Evolutionary conservation across 768 basidiomycete genomes (phyloP), one percentile per base, ranked within the genome.

Genomic region (Phanerochaete carnosa): DNA sequence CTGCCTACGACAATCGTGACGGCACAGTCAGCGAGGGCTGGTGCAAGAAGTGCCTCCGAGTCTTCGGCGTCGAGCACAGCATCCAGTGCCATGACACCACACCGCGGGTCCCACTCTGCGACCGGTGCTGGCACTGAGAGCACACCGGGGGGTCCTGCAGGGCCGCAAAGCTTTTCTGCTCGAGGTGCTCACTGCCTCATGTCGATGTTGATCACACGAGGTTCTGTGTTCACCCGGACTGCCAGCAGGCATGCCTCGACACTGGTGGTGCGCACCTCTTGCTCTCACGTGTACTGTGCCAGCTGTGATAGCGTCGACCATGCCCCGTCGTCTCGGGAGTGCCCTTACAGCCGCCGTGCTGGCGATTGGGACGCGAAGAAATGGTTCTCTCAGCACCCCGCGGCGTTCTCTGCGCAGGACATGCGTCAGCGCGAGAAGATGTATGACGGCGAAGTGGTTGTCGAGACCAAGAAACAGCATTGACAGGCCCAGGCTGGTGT

Each of bases 261-360:
- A 9, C 51, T 53, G 15, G 5, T 26, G 29, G 30, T 25, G 22
- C 39, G 43, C 37, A 53, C 51, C 7, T 15, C 23, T 2, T 55
- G 51, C 59, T 5, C 2, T 3, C 59, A 60, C 32, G 59, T 53
- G 25, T 60, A 53, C 29, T 60, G 59, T 32, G 51, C 59, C 37
- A 60, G 54, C 29, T 60, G 59, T 43, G 51, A 55, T 37, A 53
- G 43, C 22, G 22, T 45, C 16, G 59, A 55, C 33, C 59, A 60
- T 26, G 52, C 35, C 11, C 51, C 59, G 5, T 60, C 59, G 26
- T 52, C 59, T 3, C 19, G 51, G 5, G 52, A 53, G 15, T 60
- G 59, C 52, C 59, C 59, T 12, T 60, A 25, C 59, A 53, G 25
- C 37, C 46, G 49, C n/a, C 57, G 37, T 29, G 57, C 57, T 22